These are phyloP conservation scores for Mycena albidolilacea DNA, from an alignment of 768 basidiomycete species.

Conservation along the genomic window DNA sequence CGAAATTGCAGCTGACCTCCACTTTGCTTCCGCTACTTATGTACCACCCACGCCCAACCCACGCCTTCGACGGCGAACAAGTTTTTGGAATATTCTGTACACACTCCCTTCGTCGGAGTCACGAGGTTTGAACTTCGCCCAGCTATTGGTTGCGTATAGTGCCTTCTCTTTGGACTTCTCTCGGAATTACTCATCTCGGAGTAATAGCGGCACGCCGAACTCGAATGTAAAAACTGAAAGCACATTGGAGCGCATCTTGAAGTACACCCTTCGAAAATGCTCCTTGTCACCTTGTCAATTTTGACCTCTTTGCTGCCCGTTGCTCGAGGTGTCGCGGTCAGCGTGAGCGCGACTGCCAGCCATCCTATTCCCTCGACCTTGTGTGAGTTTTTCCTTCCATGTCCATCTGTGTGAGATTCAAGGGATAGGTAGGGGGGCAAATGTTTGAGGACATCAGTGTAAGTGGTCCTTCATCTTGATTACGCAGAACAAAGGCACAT, in stretches of 20 bases:
- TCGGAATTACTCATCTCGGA: not conserved
- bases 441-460: constrained; percentile 54
- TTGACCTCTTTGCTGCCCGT: not conserved
- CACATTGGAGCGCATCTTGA: not conserved
- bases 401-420: not conserved
- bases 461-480: constrained; percentile 28
- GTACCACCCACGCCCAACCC: too few species aligned
- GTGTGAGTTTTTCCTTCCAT: constrained; percentile 41
- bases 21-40: too few species aligned
- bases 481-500: not conserved
- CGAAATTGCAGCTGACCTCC: not conserved
- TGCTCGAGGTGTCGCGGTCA: constrained; percentile 41
- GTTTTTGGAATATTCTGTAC: not conserved
- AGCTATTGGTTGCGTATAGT: not conserved
- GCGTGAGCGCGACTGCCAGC: constrained; percentile 47
- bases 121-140: not conserved
- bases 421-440: constrained; percentile 46
- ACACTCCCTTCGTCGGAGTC: not conserved
- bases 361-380: constrained; percentile 51
- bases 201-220: constrained; percentile 15
- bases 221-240: constrained; percentile 6
- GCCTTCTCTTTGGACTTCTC: not conserved
- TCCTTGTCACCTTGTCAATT: not conserved
- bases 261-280: not conserved
- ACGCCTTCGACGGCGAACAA: not conserved